Percentiles rank a stretch among this genome's conserved stretches.
These are phyloP conservation scores for Leucogyrophana mollusca DNA, from an alignment of 768 basidiomycete genomes.

Conservation along the genomic window DNA sequence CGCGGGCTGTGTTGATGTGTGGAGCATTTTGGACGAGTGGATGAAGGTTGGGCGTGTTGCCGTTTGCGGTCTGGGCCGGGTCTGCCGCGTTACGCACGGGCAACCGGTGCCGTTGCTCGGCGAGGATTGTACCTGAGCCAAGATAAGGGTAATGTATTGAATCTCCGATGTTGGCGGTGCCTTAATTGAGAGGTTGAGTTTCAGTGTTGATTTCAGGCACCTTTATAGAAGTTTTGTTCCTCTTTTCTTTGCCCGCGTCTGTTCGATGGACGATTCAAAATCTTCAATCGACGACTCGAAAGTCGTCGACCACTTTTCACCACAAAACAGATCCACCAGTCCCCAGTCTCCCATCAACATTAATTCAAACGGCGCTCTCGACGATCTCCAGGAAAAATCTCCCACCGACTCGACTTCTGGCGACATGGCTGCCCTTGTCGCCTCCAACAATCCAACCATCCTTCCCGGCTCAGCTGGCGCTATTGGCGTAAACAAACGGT, in stretches of 20 bases:
- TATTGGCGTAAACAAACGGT: conserved; percentile 52
- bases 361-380: conserved; percentile 2
- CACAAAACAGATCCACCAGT: conserved; percentile 7
- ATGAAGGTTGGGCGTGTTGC: too few species aligned
- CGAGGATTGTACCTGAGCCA: conserved; percentile 33
- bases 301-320: conserved; percentile 9
- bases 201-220: conserved; percentile 34
- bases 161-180: conserved; percentile 33
- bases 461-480: conserved; percentile 16
- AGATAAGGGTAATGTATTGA: conserved; percentile 12
- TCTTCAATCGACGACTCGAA: conserved; percentile 22
- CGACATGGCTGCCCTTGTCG: conserved; percentile 36
- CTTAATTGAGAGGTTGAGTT: conserved; percentile 32
- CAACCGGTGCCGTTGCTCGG: conserved; percentile 35
- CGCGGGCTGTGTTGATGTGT: background rate
- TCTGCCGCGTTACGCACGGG: background rate
- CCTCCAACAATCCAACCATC: conserved; percentile 15
- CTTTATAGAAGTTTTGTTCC: conserved; percentile 30
- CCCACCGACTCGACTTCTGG: conserved; percentile 5
- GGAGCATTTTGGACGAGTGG: background rate
- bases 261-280: conserved; percentile 33
- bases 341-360: conserved; percentile 7
- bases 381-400: conserved; percentile 5
- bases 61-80: too few species aligned
- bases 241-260: conserved; percentile 27